Evolutionary conservation across 352 stramenopile species (phyloP).

Genomic region (Globisporangium okanoganense): DNA sequence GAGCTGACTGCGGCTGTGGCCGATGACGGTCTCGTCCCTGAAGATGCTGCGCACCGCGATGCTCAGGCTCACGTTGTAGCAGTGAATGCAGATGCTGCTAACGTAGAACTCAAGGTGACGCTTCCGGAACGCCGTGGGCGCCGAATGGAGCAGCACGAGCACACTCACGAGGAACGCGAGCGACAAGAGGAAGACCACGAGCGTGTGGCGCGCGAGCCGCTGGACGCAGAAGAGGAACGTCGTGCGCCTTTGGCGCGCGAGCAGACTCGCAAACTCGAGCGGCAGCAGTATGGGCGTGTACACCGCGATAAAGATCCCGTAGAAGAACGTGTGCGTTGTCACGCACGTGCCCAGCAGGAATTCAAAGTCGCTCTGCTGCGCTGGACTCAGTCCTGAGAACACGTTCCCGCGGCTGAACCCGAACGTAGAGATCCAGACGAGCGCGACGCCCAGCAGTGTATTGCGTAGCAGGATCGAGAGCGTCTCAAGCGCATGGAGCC

Average conservation of each 20-base stretch:
- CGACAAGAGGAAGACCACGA: conserved; percentile 11
- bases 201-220: background rate
- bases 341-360: conserved; percentile 23
- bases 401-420: conserved; percentile 24
- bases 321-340: conserved; percentile 13
- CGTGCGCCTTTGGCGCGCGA: background rate
- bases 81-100: background rate
- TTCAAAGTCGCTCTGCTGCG: conserved; percentile 20
- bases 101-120: conserved; percentile 7
- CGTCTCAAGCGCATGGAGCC: conserved; percentile 7
- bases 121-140: background rate
- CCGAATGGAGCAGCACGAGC: background rate
- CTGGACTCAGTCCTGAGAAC: conserved; percentile 16
- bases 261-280: conserved; percentile 14
- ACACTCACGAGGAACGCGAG: conserved; percentile 2
- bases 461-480: conserved; percentile 23
- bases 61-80: background rate
- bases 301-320: conserved; percentile 7
- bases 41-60: conserved; percentile 10
- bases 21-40: background rate
- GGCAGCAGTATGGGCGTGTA: conserved; percentile 4
- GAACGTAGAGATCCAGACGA: conserved; percentile 17
- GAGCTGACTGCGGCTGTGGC: background rate
- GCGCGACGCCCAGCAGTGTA: conserved; percentile 13
- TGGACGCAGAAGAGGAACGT: conserved; percentile 3